Conservation (phyloP, 331 rosid species). For the Stylosanthes scabra region DNA sequence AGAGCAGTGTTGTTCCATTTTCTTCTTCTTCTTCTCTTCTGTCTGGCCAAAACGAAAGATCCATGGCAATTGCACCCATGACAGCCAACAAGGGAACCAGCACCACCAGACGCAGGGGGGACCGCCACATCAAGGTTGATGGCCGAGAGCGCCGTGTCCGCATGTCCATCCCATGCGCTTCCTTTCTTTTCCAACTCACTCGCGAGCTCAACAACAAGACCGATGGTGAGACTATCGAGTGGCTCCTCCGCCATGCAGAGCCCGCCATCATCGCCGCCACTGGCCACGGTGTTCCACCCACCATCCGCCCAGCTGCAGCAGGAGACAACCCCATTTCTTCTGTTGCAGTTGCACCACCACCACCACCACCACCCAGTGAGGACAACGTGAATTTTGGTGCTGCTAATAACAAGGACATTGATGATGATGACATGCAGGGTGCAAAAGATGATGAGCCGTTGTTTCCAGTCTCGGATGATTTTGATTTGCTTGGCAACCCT, state of each 20-base stretch:
- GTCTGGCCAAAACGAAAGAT: not conserved
- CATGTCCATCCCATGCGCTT: slow-evolving; percentile 44
- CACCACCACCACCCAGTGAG: not conserved
- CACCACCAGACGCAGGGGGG: slow-evolving; percentile 5
- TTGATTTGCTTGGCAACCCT: not conserved
- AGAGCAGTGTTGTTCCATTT: no score
- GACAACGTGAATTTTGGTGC: not conserved
- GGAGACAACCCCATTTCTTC: not conserved
- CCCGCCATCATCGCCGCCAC: slow-evolving; percentile 37
- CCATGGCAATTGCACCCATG: not conserved
- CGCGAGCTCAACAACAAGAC: slow-evolving; percentile 49
- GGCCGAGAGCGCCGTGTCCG: slow-evolving; percentile 52
- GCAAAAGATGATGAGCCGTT: not conserved
- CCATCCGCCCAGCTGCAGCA: not conserved
- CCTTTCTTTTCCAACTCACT: slow-evolving; percentile 56
- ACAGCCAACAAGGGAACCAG: no score
- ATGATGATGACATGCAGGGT: not conserved
- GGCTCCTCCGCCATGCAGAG: slow-evolving; percentile 54
- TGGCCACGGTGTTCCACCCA: not conserved
- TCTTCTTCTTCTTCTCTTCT: not conserved
- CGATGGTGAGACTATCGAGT: slow-evolving; percentile 54
- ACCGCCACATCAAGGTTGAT: slow-evolving; percentile 43
- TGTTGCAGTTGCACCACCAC: not conserved
- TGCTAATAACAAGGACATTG: no score
- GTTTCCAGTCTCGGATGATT: not conserved